Base-by-base conservation (phyloP, 2,329 filamentous ascomycete genomes). In the Corynespora cassiicola region DNA sequence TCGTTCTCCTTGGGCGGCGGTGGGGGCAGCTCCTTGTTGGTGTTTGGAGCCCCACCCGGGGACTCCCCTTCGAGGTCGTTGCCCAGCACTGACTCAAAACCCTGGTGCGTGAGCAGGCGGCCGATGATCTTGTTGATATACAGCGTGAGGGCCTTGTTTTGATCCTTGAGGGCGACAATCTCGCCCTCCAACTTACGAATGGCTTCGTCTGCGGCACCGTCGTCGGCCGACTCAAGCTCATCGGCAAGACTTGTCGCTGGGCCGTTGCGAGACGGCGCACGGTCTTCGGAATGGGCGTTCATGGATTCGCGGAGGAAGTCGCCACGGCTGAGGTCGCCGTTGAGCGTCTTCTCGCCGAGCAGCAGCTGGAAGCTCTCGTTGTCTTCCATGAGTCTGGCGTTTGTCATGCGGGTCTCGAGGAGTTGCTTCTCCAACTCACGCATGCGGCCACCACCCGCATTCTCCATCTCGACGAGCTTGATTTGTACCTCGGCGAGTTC, bases 51-150 rank as follows among this genome's bases (percentile, higher is more conserved):
- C 50, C 53, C 47, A 3, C 36, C 42, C 63, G 39, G 56, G 24
- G 42, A 36, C 18, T 47, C 52, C 26, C 37, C 40, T 39, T 65
- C 73, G 39, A 86, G 81, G 34, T 82, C 81, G 67, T 89, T 87
- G 65, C 95, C 90, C 25, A 96, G 78, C 45, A 97, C 95, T 47
- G 89, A 85, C 72, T 99, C 92, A 54, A 96, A 97, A 54, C 95
- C 91, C 61, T 95, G 88, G 70, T 96, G 88, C 64, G 95, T 88
- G 47, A 99, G 80, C 28, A 99, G 82, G 39, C 94, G 87, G 68
- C 94, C 94, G 66, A 99, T 96, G 68, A 99, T 97, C 74, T 94
- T 95, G 80, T 97, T 96, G 76, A 99, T 96, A 75, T 99, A 99
- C 51, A 97, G 77, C 16, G 90, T 95, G 56, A 99, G 77, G 19